These are phyloP conservation scores for Helminthosporium solani DNA, from an alignment of 2,329 filamentous ascomycete genomes.

Conservation along the genomic window DNA sequence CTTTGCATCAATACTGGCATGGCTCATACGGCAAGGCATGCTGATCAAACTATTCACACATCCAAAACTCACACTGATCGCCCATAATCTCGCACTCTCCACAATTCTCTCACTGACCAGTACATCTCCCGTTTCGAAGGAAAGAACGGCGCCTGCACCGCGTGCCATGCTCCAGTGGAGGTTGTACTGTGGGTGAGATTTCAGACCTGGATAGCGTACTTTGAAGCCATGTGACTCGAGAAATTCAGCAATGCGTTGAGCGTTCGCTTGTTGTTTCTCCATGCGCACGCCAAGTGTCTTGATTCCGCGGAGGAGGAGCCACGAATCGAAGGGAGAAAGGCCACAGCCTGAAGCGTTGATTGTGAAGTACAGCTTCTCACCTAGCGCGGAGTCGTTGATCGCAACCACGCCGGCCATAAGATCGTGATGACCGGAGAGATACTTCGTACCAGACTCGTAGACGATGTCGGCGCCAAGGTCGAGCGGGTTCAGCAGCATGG, in stretches of 20 bases:
- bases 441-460: slow-evolving; percentile 97
- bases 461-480: slow-evolving; percentile 94
- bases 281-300: slow-evolving; percentile 97
- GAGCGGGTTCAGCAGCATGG: slow-evolving; percentile 88
- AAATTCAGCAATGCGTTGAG: slow-evolving; percentile 87
- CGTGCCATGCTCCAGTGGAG: slow-evolving; percentile 94
- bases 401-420: slow-evolving; percentile 98
- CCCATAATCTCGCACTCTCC: slow-evolving; percentile 86
- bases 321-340: slow-evolving; percentile 91
- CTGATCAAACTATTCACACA: slow-evolving; percentile 98
- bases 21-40: slow-evolving; percentile 99
- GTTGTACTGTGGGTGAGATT: slow-evolving; percentile 94
- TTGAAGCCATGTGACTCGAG: slow-evolving; percentile 89
- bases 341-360: slow-evolving; percentile 97
- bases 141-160: slow-evolving; percentile 89
- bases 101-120: slow-evolving; percentile 87
- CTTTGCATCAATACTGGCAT: slow-evolving; percentile 96
- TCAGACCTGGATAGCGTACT: slow-evolving; percentile 90
- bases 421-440: slow-evolving; percentile 95
- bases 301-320: slow-evolving; percentile 89
- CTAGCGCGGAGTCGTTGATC: slow-evolving; percentile 77
- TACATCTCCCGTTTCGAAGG: slow-evolving; percentile 91
- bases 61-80: slow-evolving; percentile 95
- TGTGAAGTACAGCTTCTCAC: slow-evolving; percentile 90
- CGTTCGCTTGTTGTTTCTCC: slow-evolving; percentile 96